Evolutionary conservation across 176 grass and related monocot genomes (phyloP), one percentile per base, ranked within the genome.

Genomic region (Musa itinerans): DNA sequence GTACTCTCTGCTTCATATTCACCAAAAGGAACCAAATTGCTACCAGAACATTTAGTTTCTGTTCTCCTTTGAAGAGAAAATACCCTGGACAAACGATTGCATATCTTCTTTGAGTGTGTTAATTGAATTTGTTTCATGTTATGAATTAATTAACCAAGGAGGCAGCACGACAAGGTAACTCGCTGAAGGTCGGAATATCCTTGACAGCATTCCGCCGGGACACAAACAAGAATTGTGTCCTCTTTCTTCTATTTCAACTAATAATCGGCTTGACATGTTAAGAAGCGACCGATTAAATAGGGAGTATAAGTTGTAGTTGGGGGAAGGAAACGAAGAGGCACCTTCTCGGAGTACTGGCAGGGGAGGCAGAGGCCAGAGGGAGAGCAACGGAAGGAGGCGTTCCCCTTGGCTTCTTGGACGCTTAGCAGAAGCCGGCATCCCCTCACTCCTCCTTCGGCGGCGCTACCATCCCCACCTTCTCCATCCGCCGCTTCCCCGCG

Each of bases 291-390:
- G 13, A 53, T 6, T 29, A 5, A 9, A 21, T 23, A 8, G 7
- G n/a, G n/a, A 78, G 25, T 1, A 11, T 15, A 70, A 54, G 53
- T 11, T 14, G 54, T 22, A 43, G 24, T 65, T 34, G 52, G 73
- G 43, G 3, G 10, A 25, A 17, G 10, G 7, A 29, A 9, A 52
- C 8, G 15, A 51, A 43, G 34, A 1, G 19, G 23, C 2, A 96
- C 89, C 89, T 92, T 90, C 74, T 96, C 89, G n/a, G 89, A 96
- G 74, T 96, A 96, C 74, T 87, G 89, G 79, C 93, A 96, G 22
- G 87, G 81, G 54, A 92, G 51, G 83, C 87, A 96, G 73, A 89
- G 89, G 0, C 93, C 89, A 34, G 85, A 90, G 6, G 87, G 89
- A 57, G 74, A 84, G 85, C 93, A 96, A 1, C 83, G 24, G 73